Base-by-base conservation (phyloP, 306 rosid species). In the Ormosia emarginata region DNA sequence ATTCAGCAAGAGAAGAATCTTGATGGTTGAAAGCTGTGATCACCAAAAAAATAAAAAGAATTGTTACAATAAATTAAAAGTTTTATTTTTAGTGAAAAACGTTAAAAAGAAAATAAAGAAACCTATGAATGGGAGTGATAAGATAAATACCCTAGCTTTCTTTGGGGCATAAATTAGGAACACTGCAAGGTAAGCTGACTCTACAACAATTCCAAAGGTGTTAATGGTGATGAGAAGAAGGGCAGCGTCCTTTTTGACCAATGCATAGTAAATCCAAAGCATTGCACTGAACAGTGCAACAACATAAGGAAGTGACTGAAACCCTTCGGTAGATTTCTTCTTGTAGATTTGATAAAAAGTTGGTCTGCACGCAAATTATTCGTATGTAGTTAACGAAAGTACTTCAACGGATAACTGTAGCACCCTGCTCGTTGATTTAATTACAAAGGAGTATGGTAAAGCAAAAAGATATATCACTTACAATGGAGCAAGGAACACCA, bases 401-500 rank as follows among this genome's bases (percentile, higher is more conserved):
- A 41, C n/a, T 74, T 58, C n/a, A 57, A 55, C 18, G 29, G 7
- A 53, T 37, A 34, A 40, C 18, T 39, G 7, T 13, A 7, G 7
- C 4, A 11, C 3, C 18, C 1, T 67, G 3, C 13, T 29, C 24
- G 24, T 41, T 65, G 15, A 50, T 47, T 57, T 39, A 57, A 74
- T 59, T 17, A 78, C 36, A 32, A 10, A 10, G 55, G 75, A 58
- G n/a, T 9, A 57, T 53, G 49, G 29, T 8, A 17, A 78, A 75
- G 37, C 6, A 59, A 39, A 68, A 13, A 6, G n/a, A 7, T 14
- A 0, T n/a, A 13, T 14, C 29, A 43, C 98, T 91, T 92, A 96
- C 99, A 91, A 32, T 82, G 99, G 99, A 82, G 98, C 90, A 34
- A 96, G 94, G 89, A 83, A 93, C 82, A 96, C 98, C 83, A 89